Evolutionary conservation across 1,139 yeast genomes (phyloP).

Genomic region (Yamadazyma oceani): DNA sequence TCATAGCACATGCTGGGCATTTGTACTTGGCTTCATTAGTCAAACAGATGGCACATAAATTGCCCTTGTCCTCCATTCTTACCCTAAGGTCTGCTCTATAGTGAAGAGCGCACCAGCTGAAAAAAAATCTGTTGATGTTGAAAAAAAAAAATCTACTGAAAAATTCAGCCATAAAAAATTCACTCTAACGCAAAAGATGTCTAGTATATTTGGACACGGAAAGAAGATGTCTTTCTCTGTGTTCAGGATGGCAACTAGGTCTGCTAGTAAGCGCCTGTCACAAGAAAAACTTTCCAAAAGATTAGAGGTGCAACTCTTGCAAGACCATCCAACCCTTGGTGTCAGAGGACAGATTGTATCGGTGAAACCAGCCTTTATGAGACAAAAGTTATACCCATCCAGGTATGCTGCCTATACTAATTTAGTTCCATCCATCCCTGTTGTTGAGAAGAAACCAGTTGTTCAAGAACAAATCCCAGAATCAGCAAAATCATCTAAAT

Average conservation of each 20-base stretch:
- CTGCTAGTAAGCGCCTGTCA: constrained; percentile 9
- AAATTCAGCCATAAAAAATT: neutral
- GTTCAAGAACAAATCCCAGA: constrained; percentile 11
- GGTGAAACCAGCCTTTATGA: constrained; percentile 84
- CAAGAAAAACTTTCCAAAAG: constrained; percentile 27
- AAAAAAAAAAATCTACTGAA: neutral
- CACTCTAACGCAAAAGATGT: neutral
- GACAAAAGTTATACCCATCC: constrained; percentile 67
- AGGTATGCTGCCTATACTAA: constrained; percentile 75
- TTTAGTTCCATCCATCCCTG: constrained; percentile 60
- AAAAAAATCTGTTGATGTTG: constrained; percentile 1
- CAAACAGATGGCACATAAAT: constrained; percentile 53
- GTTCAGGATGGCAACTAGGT: neutral
- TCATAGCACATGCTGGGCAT: constrained; percentile 78
- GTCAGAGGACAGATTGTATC: constrained; percentile 66
- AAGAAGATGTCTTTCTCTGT: neutral
- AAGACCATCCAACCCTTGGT: constrained; percentile 64
- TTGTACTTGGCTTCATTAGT: constrained; percentile 55
- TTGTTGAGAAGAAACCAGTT: constrained; percentile 38
- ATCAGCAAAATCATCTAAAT: constrained; percentile 10
- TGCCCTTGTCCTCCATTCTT: constrained; percentile 7
- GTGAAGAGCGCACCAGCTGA: neutral
- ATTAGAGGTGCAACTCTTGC: constrained; percentile 69
- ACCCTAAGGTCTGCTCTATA: too few relatives aligned
- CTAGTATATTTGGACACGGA: neutral